phyloP scores from a whole-genome alignment of 2,329 filamentous ascomycete species.

The Aureobasidium sp. region DNA sequence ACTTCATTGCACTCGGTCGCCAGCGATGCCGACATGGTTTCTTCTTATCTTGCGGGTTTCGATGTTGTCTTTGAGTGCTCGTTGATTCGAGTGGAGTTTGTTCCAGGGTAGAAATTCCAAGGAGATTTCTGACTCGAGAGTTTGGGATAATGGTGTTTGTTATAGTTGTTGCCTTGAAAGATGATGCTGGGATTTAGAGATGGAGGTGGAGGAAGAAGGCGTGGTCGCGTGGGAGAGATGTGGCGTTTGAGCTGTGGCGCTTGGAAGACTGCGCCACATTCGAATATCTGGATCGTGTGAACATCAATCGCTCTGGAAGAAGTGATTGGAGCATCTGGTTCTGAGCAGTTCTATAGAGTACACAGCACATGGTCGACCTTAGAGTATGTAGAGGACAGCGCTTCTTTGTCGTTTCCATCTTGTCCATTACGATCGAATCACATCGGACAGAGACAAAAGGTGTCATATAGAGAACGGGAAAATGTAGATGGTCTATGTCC shows the following conservation, averaged over 20 bases:
- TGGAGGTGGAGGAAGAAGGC: background rate
- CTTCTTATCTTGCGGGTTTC: background rate
- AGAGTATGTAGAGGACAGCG: too few relatives aligned
- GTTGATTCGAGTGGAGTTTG: too few relatives aligned
- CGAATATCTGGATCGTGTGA: background rate
- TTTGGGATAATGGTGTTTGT: too few relatives aligned
- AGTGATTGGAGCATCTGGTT: background rate
- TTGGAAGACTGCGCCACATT: background rate
- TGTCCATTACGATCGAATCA: background rate
- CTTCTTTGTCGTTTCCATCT: too few relatives aligned
- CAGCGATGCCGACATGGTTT: constrained; percentile 80
- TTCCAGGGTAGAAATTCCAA: too few relatives aligned
- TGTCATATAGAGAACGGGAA: background rate
- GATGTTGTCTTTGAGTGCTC: too few relatives aligned
- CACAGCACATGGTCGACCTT: too few relatives aligned
- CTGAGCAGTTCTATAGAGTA: background rate
- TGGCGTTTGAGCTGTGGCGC: background rate
- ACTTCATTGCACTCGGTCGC: constrained; percentile 91
- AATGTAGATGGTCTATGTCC: constrained; percentile 1
- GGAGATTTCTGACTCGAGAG: too few relatives aligned
- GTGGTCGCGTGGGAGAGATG: background rate
- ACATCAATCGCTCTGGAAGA: background rate
- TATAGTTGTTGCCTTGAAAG: background rate
- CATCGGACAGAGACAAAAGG: too few relatives aligned
- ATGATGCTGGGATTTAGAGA: background rate